Conservation (phyloP, 352 stramenopile genomes). For the Blastocystis sp. region DNA sequence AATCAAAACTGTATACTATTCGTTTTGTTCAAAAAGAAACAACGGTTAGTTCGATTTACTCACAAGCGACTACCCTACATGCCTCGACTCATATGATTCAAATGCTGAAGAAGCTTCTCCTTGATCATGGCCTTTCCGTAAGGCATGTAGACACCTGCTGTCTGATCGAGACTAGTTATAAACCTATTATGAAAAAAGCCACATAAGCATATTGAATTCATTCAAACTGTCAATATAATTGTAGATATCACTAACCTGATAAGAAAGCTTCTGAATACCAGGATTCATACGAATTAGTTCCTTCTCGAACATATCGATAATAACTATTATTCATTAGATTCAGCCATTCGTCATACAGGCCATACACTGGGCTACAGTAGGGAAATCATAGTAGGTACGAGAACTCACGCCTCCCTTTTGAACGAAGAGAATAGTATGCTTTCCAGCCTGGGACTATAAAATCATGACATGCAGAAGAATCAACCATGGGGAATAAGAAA, state of each 20-base stretch:
- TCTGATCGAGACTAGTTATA: background rate
- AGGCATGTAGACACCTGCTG: background rate
- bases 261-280: constrained; percentile 2
- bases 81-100: background rate
- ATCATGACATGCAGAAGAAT: background rate
- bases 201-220: constrained; percentile 61
- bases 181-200: background rate
- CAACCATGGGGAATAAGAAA: background rate
- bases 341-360: background rate
- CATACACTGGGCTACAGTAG: constrained; percentile 37
- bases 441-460: constrained; percentile 7
- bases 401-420: background rate
- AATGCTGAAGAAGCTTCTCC: constrained; percentile 3
- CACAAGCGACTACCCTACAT: background rate
- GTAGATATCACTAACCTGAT: constrained; percentile 51
- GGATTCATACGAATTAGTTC: constrained; percentile 58
- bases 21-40: background rate
- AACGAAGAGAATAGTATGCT: constrained; percentile 45
- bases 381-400: constrained; percentile 62
- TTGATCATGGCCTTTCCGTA: constrained; percentile 47
- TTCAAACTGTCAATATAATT: constrained; percentile 16
- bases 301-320: constrained; percentile 9
- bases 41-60: background rate
- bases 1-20: constrained; percentile 2
- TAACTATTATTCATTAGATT: background rate